phyloP scores from a whole-genome alignment of 805 yeast genomes.

The Isabelozyma heimii region DNA sequence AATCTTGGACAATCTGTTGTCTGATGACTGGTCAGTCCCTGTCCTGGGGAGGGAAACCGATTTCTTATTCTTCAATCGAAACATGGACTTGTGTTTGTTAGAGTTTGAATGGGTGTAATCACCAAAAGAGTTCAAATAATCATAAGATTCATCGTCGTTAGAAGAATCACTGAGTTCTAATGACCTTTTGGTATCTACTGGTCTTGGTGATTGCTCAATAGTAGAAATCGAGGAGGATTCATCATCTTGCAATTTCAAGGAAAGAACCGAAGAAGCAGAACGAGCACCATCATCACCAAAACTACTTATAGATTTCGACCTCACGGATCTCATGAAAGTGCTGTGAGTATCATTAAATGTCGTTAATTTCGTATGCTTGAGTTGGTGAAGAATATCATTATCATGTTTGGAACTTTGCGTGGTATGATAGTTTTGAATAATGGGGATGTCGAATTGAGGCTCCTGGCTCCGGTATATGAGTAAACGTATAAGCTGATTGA shows the following conservation, averaged over 20 bases:
- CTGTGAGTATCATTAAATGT: background rate
- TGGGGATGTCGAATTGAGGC: constrained; percentile 3
- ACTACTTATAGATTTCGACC: background rate
- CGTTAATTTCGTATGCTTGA: background rate
- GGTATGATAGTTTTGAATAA: background rate
- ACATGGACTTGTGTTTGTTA: constrained; percentile 1
- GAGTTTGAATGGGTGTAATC: background rate
- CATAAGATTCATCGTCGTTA: constrained; percentile 13
- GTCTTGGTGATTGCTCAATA: constrained; percentile 1
- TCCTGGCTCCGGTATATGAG: constrained; percentile 4
- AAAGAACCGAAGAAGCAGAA: background rate
- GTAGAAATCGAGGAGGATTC: background rate
- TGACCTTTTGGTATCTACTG: background rate
- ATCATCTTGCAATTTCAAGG: background rate
- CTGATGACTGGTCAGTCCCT: background rate
- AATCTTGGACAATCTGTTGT: background rate
- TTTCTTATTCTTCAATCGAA: background rate
- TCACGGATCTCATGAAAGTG: background rate
- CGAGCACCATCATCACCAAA: background rate
- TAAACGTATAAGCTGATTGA: constrained; percentile 2
- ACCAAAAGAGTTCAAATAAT: constrained; percentile 14
- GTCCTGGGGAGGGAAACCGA: background rate
- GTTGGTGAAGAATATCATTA: background rate
- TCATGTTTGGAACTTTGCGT: background rate
- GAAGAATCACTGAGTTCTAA: background rate